Evolutionary conservation across 345 rosid species (phyloP), one percentile per base, ranked within the genome.

Genomic region (Heritiera fomes): DNA sequence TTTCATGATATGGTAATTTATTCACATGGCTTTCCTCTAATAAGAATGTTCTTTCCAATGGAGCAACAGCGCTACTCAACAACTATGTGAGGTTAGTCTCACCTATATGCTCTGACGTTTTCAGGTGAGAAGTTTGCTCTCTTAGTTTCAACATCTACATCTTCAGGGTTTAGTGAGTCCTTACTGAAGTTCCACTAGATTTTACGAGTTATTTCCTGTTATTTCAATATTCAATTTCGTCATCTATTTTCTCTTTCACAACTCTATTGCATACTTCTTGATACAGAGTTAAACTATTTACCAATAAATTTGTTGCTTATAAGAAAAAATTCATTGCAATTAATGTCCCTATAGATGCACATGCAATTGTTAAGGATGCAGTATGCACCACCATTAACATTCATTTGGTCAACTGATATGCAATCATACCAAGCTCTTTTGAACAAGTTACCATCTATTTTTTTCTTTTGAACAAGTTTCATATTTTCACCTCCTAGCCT

Each of bases 1-100:
- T 52, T 55, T 55, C 23, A 55, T 55, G 60, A 28, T 47, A 43
- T 10, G 8, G 40, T 65, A 40, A 65, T 40, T n/a, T 65, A 40
- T 65, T 65, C 20, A 8, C 70, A 65, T 67, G 23, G 30, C 71
- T 67, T 67, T 67, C 71, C 23, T 23, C 52, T 67, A 14, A 66
- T 69, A 23, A 69, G 8, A 45, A 20, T 68, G 38, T 46, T 69
- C 11, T 11, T 69, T 38, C n/a, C 55, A 12, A 46, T 69, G 34
- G 40, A 69, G 40, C 17, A 55, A 55, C 56, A 52, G 4, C n/a
- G 18, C 60, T 17, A 55, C 9, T 55, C 34, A 60, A 60, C 34
- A 60, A 60, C 40, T 15, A 30, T 12, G 28, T 58, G 40, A 15
- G 41, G 55, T 47, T 14, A 70, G 7, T 28, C 58, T 70, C 40